Evolutionary conservation across 163 green algal species (phyloP).

Genomic region (Prototheca stagnorum): DNA sequence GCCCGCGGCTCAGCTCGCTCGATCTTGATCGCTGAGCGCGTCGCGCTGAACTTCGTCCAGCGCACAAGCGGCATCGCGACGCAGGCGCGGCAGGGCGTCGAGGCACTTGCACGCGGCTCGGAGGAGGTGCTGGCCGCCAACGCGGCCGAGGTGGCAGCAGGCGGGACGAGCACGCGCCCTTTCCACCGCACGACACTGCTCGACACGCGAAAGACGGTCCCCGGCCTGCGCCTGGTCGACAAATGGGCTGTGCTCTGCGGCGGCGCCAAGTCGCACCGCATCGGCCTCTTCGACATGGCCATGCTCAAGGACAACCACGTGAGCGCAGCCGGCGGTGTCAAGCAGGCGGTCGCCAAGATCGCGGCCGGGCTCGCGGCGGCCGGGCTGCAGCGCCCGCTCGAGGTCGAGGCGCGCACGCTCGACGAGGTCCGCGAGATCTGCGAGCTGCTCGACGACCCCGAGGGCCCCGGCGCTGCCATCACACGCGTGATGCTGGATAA

Average conservation of each 20-base stretch:
- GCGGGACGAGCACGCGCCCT: too few species aligned
- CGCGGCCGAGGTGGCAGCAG: background rate
- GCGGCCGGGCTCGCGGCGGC: slow-evolving; percentile 17
- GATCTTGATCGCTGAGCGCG: slow-evolving; percentile 83
- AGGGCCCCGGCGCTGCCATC: slow-evolving; percentile 14
- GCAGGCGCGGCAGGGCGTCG: slow-evolving; percentile 53
- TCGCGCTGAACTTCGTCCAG: slow-evolving; percentile 98
- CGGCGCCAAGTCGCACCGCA: slow-evolving; percentile 91
- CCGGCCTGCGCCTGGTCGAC: slow-evolving; percentile 78
- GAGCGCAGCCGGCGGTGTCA: slow-evolving; percentile 75
- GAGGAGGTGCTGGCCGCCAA: background rate
- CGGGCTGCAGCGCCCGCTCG: slow-evolving; percentile 34
- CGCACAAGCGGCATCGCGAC: slow-evolving; percentile 94
- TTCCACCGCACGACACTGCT: too few species aligned
- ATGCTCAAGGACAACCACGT: slow-evolving; percentile 99
- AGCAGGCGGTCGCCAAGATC: slow-evolving; percentile 32
- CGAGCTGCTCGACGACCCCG: slow-evolving; percentile 19
- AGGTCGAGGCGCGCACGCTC: slow-evolving; percentile 88
- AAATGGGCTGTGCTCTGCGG: slow-evolving; percentile 96
- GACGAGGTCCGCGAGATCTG: slow-evolving; percentile 60
- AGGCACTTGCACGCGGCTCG: slow-evolving; percentile 9
- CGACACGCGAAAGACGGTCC: slow-evolving; percentile 93
- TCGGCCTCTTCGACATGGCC: slow-evolving; percentile 95
- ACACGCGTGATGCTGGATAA: slow-evolving; percentile 96
- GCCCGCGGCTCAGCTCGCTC: slow-evolving; percentile 50